These are phyloP conservation scores for Chlorella variabilis DNA, from an alignment of 163 green algal species.

Conservation along the genomic window DNA sequence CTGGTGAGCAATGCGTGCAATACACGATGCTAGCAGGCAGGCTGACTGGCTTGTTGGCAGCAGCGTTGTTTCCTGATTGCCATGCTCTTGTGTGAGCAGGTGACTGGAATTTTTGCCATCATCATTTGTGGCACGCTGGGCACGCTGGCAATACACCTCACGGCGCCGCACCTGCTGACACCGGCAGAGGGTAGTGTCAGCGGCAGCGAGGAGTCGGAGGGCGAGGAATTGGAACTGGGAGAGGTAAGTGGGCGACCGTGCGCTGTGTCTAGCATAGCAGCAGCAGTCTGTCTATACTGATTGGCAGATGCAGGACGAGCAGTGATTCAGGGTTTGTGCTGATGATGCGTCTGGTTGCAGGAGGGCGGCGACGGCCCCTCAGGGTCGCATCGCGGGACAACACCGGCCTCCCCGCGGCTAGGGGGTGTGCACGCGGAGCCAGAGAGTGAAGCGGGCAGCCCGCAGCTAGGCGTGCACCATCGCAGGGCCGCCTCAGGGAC, in stretches of 20 bases:
- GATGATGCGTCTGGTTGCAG: no score
- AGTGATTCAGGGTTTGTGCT: no score
- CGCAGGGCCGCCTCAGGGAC: neutral
- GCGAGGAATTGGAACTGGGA: neutral
- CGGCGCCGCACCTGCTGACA: conserved; percentile 43
- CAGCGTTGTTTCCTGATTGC: no score
- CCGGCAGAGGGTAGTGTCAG: neutral
- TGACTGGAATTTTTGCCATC: conserved; percentile 82
- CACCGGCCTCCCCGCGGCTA: no score
- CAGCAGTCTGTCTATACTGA: no score
- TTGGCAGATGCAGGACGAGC: no score
- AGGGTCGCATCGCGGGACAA: neutral
- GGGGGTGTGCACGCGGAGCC: neutral
- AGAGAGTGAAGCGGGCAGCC: neutral
- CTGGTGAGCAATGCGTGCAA: conserved; percentile 42
- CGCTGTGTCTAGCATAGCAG: no score
- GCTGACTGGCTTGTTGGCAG: no score
- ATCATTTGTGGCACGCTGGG: conserved; percentile 79
- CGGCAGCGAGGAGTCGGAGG: neutral
- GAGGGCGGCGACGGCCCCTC: no score
- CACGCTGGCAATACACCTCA: conserved; percentile 58
- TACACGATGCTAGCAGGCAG: no score
- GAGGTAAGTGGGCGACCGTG: neutral
- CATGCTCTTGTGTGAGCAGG: no score
- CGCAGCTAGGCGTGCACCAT: neutral